Evolutionary conservation across 2,329 filamentous ascomycete species (phyloP).

Genomic region (Microsporum ferrugineum): DNA sequence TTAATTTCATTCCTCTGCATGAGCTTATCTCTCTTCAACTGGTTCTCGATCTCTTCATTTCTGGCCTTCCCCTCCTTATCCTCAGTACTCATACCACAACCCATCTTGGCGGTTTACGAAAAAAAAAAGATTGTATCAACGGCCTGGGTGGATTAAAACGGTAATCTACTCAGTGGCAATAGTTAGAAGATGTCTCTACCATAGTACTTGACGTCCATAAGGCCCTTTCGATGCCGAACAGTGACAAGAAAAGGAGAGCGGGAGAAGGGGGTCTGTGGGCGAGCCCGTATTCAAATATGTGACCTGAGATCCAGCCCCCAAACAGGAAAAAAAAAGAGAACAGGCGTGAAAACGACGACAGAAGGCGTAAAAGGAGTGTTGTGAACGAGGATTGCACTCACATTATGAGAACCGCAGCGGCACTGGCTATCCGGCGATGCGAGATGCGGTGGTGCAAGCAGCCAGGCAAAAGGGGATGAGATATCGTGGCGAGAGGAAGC

Average conservation of each 20-base stretch:
- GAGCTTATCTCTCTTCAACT: slow-evolving; percentile 97
- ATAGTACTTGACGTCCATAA: neutral
- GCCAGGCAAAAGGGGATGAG: neutral
- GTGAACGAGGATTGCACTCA: neutral
- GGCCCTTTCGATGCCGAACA: neutral
- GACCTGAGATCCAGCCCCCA: neutral
- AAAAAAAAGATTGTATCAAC: neutral
- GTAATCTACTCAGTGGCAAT: neutral
- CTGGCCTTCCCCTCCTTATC: slow-evolving; percentile 99
- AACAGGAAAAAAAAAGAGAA: neutral
- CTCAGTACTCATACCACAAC: slow-evolving; percentile 99
- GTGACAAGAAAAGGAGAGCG: neutral
- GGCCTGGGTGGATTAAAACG: neutral
- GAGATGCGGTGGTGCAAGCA: neutral
- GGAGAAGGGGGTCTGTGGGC: neutral
- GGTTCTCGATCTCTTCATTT: slow-evolving; percentile 99
- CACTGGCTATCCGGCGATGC: neutral
- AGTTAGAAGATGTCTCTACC: neutral
- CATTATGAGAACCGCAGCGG: neutral
- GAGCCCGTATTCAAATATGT: neutral
- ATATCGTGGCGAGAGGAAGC: neutral
- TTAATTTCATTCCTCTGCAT: slow-evolving; percentile 99
- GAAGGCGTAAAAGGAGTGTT: neutral
- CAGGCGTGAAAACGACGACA: neutral
- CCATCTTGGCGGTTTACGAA: slow-evolving; percentile 59